Base-by-base conservation (phyloP, 139 green algal genomes). In the Auxenochlorella pyrenoidosa region DNA sequence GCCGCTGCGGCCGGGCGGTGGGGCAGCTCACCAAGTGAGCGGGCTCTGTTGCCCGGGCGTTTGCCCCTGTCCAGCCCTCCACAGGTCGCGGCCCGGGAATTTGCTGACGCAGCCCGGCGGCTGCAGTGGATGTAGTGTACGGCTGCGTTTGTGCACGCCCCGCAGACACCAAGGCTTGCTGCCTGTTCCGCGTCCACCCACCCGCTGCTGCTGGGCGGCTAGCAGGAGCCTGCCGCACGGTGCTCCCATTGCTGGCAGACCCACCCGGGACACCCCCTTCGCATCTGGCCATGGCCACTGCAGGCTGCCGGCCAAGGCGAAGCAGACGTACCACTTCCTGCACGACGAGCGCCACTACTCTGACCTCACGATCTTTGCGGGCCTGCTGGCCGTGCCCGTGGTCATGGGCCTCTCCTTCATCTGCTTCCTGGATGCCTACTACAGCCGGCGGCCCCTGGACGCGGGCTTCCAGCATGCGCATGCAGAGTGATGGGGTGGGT, bases 381-480 rank as follows among this genome's bases (percentile, higher is more conserved):
- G 68, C 10, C 38, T 90, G 66, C 68, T 90, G 87, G 66, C 79
- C 38, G 71, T 87, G 28, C 87, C 87, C 16, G 75, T 91, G 36
- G 71, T 89, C 3, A 26, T 90, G 24, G 83, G 84, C 59, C 59
- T 88, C 22, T 47, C 24, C 59, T 66, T 88, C 75, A 88, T 88
- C 60, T 88, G 84, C 60, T 38, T 84, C 5, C 59, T 88, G 58
- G 84, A 88, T 41, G 40, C 59, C 5, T 88, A 84, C 59, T 84
- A 88, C 75, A 66, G 34, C 22, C 28, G 75, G 40, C 76, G 73
- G 32, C 72, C 71, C 34, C 70, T 87, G 70, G 47, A 34, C 0
- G 68, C 28, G 36, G 40, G 68, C 10, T 12, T 6, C 18, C 54
- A 73, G 30, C 63, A 77, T 40, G 79, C 36, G 36, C 79, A 70